Evolutionary conservation across 768 basidiomycete species (phyloP), one percentile per base, ranked within the genome.

Genomic region (Tylopilus sp.): DNA sequence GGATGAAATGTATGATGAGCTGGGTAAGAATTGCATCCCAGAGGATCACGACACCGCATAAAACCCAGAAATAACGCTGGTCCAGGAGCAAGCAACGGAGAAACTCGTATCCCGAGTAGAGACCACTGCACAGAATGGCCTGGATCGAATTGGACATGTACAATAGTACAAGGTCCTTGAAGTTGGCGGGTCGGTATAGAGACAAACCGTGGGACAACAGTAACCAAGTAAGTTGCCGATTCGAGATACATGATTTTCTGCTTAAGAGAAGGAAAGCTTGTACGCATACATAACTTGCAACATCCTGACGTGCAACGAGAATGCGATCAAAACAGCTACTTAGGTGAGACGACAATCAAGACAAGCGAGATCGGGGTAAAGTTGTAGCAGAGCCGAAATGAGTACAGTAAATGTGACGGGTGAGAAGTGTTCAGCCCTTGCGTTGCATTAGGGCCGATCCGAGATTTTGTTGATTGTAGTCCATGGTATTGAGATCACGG

Each of bases 11-110:
- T 58, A 96, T 85, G 61, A 97, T 86, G 68, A 94, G 78, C 48
- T 84, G 77, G 10, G 90, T 92, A 44, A 97, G 79, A 37, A 85
- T 48, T 9, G 81, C 81, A 81, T 98, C 93, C 37, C 84, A 89
- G 21, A 88, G 26, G 24, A 93, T 70, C 21, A 89, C 77, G 10
- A 92, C 69, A 17, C 71, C 59, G 10, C 87, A 85, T 28, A 93
- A 71, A 28, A 67, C 65, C 82, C 84, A 86, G 72, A 89, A 94
- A 63, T 85, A 83, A 22, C 62, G 66, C 30, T 77, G 74, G 61
- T 88, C 73, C 30, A 76, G 75, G 50, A 87, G 71, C 21, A 70
- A 42, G 29, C 50, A 58, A 26, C 45, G 45, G 31, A 66, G 19
- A 11, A 52, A 25, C 16, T 48, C 17, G 50, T 50, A 55, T 40